Base-by-base conservation (phyloP, 2,329 filamentous ascomycete genomes). In the Fusarium phyllophilum region DNA sequence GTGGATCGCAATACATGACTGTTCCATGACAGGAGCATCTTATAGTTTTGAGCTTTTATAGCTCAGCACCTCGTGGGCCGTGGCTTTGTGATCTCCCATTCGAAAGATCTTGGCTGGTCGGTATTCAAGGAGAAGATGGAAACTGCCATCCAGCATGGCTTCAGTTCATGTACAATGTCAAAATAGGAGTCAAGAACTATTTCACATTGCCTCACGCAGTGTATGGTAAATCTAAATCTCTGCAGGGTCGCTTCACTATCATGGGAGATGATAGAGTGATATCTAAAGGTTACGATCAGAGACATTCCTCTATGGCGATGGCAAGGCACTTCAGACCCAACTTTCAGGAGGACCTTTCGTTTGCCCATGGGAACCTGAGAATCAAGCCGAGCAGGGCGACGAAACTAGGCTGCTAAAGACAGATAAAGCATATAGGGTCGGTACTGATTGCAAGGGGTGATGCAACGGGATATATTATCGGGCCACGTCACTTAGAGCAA, bases 171-270 rank as follows among this genome's bases (percentile, higher is more conserved):
- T 15, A 9, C 3, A 46, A 29, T 10, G 18, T 46, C 24, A 22
- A 46, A 29, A 5, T 29, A 29, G 18, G 14, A 46, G 20, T 5
- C 8, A 14, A 26, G 7, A 11, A 6, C n/a, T 6, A 8, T n/a
- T 42, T n/a, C 22, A 14, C 0, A 11, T 42, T 42, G n/a, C 14
- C 39, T 42, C 39, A 0, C 0, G 14, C 22, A 3, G 14, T 7
- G 14, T 3, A n/a, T 0, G 14, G 22, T 42, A 6, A n/a, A 17
- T 31, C 7, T 7, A 8, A 31, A 5, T 14, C 24, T 17, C 7
- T 44, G 6, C 17, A 45, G 9, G 5, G 4, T 1, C 20, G 9
- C 6, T 57, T 57, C 24, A 3, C 17, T 1, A 12, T 6, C 10
- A 36, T 44, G 15, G 15, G 14, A 13, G 33, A 29, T 11, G 15